These are phyloP conservation scores for Globisporangium okanoganense DNA, from an alignment of 352 stramenopile species.

Conservation along the genomic window DNA sequence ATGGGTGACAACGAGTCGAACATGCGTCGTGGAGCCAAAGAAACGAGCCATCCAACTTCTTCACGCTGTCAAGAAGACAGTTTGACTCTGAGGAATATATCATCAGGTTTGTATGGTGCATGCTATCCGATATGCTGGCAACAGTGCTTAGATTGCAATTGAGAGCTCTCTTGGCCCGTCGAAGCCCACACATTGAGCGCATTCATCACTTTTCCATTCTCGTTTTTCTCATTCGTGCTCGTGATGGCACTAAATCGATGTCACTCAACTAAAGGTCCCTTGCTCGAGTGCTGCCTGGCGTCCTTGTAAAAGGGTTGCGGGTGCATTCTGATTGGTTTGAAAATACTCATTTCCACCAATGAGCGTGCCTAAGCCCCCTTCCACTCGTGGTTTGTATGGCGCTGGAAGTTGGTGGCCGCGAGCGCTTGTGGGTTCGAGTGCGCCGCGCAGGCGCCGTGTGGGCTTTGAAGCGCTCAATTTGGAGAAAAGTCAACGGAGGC, in stretches of 20 bases:
- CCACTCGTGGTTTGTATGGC: conserved; percentile 33
- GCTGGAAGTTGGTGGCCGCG: conserved; percentile 41
- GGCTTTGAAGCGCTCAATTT: conserved; percentile 48
- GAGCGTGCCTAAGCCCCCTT: neutral
- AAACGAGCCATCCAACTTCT: neutral
- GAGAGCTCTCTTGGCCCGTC: no score
- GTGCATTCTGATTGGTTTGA: neutral
- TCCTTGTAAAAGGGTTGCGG: neutral
- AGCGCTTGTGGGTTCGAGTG: conserved; percentile 31
- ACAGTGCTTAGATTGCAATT: no score
- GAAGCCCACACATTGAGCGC: no score
- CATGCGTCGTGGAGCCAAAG: neutral
- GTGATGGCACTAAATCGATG: conserved; percentile 1
- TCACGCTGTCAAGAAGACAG: no score
- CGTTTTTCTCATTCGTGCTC: neutral
- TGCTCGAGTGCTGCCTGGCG: neutral
- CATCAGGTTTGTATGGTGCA: no score
- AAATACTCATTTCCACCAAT: conserved; percentile 33
- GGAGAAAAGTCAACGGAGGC: conserved; percentile 81
- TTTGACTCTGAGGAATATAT: no score
- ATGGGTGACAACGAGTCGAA: neutral
- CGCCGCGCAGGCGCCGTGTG: conserved; percentile 2
- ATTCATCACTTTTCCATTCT: neutral
- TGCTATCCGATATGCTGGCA: no score
- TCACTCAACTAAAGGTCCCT: neutral